These are phyloP conservation scores for Drechslerella coelobrocha DNA, from an alignment of 2,329 filamentous ascomycete species.

Conservation along the genomic window DNA sequence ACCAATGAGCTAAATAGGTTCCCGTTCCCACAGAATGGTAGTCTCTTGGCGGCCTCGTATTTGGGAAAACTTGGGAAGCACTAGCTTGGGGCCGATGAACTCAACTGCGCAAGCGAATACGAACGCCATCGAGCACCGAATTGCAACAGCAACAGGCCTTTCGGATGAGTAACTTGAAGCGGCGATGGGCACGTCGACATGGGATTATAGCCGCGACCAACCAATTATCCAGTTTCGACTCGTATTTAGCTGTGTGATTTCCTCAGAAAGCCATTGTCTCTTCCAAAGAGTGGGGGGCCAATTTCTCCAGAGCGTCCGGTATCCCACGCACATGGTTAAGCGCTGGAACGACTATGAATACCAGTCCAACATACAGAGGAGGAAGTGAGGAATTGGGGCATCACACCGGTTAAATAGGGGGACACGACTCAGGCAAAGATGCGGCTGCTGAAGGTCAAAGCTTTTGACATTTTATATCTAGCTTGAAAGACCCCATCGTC, in stretches of 20 bases:
- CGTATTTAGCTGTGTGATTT: no score
- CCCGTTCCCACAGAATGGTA: neutral
- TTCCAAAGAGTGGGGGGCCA: neutral
- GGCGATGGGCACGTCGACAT: neutral
- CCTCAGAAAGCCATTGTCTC: no score
- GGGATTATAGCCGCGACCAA: neutral
- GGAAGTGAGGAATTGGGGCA: conserved; percentile 7
- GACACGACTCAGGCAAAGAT: conserved; percentile 35
- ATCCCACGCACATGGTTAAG: neutral
- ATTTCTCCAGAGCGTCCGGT: neutral
- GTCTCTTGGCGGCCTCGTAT: conserved; percentile 41
- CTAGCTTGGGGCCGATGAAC: conserved; percentile 24
- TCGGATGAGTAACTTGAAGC: neutral
- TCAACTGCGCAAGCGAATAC: conserved; percentile 28
- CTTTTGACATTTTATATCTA: conserved; percentile 49
- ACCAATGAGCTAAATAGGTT: conserved; percentile 6
- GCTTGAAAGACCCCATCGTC: conserved; percentile 18
- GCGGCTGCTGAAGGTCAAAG: conserved; percentile 35
- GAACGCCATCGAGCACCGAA: conserved; percentile 29
- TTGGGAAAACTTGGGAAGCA: conserved; percentile 26
- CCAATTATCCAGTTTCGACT: neutral
- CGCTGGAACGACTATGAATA: conserved; percentile 3
- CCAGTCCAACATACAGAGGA: neutral
- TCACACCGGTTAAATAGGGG: conserved; percentile 41
- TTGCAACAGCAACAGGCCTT: neutral